These are phyloP conservation scores for Elsinoe australis DNA, from an alignment of 2,329 filamentous ascomycete species.

Conservation along the genomic window DNA sequence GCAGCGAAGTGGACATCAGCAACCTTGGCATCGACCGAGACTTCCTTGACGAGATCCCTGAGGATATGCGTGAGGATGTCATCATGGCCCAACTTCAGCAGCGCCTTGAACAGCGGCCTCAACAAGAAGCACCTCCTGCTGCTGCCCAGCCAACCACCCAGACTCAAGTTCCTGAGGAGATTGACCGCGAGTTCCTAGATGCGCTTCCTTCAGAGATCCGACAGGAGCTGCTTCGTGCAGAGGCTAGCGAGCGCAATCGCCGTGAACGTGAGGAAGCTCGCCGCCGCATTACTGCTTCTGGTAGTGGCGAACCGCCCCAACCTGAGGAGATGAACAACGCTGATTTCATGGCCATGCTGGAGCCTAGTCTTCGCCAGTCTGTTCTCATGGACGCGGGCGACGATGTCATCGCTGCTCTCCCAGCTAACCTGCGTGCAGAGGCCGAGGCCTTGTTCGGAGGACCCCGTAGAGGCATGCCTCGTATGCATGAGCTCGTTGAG, in stretches of 20 bases:
- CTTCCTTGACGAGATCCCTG: slow-evolving; percentile 92
- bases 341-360: slow-evolving; percentile 84
- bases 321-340: slow-evolving; percentile 80
- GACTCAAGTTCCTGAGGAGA: slow-evolving; percentile 57
- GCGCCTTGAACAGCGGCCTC: slow-evolving; percentile 38
- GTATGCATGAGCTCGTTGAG: slow-evolving; percentile 11
- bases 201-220: slow-evolving; percentile 86
- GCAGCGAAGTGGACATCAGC: slow-evolving; percentile 85
- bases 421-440: slow-evolving; percentile 78
- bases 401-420: slow-evolving; percentile 73
- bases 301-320: slow-evolving; percentile 45
- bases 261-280: slow-evolving; percentile 76
- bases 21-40: slow-evolving; percentile 89
- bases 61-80: slow-evolving; percentile 92
- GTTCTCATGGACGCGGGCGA: slow-evolving; percentile 89
- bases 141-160: slow-evolving; percentile 60
- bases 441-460: slow-evolving; percentile 62
- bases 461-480: slow-evolving; percentile 29
- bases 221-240: slow-evolving; percentile 81
- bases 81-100: slow-evolving; percentile 76
- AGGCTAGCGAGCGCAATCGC: slow-evolving; percentile 79
- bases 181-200: slow-evolving; percentile 88
- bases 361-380: slow-evolving; percentile 73
- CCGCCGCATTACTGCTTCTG: slow-evolving; percentile 52
- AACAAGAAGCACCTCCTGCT: slow-evolving; percentile 62